Conservation (phyloP, 306 rosid species). For the Vigna nakashimae region DNA sequence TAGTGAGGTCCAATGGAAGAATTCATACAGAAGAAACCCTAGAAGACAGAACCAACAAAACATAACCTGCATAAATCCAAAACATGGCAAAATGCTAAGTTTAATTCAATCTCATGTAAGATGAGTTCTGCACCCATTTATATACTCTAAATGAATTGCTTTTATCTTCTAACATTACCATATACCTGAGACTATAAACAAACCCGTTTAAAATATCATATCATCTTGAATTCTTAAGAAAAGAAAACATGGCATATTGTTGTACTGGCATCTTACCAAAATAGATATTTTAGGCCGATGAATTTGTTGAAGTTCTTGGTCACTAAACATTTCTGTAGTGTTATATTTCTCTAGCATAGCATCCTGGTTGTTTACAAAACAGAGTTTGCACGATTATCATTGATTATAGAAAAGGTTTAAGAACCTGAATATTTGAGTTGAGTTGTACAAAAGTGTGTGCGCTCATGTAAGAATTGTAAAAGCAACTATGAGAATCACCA, state of each 20-base stretch:
- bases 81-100: not conserved
- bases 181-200: too few species aligned
- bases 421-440: not conserved
- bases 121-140: too few species aligned
- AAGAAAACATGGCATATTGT: not conserved
- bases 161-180: too few species aligned
- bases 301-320: slow-evolving; percentile 51
- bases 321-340: slow-evolving; percentile 64
- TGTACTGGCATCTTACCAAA: slow-evolving; percentile 52
- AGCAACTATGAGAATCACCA: not conserved
- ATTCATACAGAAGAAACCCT: slow-evolving; percentile 45
- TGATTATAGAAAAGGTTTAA: not conserved
- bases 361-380: slow-evolving; percentile 58
- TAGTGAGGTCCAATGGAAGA: slow-evolving; percentile 58
- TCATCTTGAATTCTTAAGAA: too few species aligned
- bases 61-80: slow-evolving; percentile 62
- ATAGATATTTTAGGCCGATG: slow-evolving; percentile 71
- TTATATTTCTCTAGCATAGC: slow-evolving; percentile 72
- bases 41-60: slow-evolving; percentile 62
- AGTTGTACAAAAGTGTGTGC: not conserved
- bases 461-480: not conserved
- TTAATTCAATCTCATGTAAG: too few species aligned
- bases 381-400: not conserved
- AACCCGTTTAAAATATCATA: too few species aligned
- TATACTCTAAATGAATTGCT: too few species aligned